Conservation (phyloP, 805 yeast genomes). For the Suhomyces xylopsoci region DNA sequence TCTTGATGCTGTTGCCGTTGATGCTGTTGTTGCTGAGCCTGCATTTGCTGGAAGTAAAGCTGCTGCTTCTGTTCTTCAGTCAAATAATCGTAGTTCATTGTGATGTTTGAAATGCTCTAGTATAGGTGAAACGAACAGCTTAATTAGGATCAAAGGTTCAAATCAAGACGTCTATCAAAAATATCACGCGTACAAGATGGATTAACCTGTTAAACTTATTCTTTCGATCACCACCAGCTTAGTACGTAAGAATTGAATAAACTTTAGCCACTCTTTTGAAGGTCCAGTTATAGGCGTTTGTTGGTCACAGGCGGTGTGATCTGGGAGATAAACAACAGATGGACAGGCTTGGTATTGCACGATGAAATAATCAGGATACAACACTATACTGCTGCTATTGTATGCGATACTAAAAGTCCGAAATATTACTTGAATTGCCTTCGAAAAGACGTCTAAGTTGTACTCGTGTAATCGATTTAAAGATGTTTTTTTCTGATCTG, state of each 20-base stretch:
- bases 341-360: not conserved
- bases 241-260: not conserved
- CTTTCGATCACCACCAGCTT: not conserved
- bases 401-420: not conserved
- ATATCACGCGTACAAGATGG: not conserved
- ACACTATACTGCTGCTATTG: not conserved
- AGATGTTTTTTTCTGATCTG: not conserved
- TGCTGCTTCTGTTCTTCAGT: conserved; percentile 31
- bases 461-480: not conserved
- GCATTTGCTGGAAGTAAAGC: conserved; percentile 25
- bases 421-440: not conserved
- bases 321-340: not conserved
- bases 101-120: not conserved
- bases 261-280: not conserved
- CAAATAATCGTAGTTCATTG: conserved; percentile 28
- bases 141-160: not conserved
- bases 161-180: not conserved
- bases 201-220: not conserved
- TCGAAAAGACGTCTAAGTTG: not conserved
- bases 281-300: not conserved
- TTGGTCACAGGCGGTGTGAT: not conserved
- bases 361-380: not conserved
- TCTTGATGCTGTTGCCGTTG: conserved; percentile 13
- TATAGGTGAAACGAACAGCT: not conserved
- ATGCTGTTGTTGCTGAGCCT: conserved; percentile 14